Evolutionary conservation across 768 basidiomycete species (phyloP), one percentile per base, ranked within the genome.

Genomic region (Phylloporus sp.): DNA sequence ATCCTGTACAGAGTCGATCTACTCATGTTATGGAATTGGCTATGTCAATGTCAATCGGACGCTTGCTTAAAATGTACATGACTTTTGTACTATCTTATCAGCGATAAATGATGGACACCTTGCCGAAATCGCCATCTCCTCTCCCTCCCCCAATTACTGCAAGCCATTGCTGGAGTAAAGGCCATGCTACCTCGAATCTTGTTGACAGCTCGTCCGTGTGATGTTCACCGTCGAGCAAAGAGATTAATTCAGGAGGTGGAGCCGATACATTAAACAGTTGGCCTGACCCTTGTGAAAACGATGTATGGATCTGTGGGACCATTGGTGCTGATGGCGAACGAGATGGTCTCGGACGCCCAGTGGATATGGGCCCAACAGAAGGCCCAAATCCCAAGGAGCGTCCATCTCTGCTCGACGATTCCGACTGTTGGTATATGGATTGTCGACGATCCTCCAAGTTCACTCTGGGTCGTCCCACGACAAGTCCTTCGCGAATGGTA

Each of bases 1-100:
- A 17, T 69, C 75, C 11, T 76, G 72, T 29, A 67, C 73, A 11
- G 82, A 90, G 50, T 77, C 90, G 13, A 46, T 90, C 38, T 85
- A 92, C 65, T 90, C 90, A 6, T 97, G 95, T 63, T 89, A 93
- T 52, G 95, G 95, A 10, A 81, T 84, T 20, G 95, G 96, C 36
- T 93, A 93, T 63, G 71, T 90, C 51, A 99, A 98, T 64, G 81
- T 84, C 46, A 92, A 90, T 64, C 75, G 87, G 56, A 76, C 84
- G 22, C 66, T 92, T 47, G 84, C 82, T 18, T 90, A 69, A 32
- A 44, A 37, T 45, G 29, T 57, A 45, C 29, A 40, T 10, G 22
- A 39, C 28, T 17, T 24, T 35, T 3, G 15, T 31, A n/a, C 36
- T 38, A 27, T 17, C 35, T 28, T 22, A 14, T 17, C 63, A 93